Conservation (phyloP, 306 rosid species). For the Aeschynomene evenia region DNA sequence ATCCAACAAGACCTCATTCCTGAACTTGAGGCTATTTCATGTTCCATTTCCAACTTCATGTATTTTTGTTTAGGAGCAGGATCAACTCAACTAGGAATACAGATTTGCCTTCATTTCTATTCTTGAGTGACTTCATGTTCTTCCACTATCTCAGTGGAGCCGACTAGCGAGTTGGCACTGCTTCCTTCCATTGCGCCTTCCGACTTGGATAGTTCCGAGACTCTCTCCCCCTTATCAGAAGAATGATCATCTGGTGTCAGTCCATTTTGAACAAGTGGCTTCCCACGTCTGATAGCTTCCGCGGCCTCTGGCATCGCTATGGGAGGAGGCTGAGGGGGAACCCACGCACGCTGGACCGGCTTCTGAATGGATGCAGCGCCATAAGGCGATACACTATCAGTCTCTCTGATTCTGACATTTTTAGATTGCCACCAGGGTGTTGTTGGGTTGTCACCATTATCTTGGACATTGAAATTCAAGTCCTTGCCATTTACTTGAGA, state of each 20-base stretch:
- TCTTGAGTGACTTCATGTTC: constrained; percentile 19
- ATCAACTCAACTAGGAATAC: constrained; percentile 13
- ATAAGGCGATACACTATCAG: constrained; percentile 37
- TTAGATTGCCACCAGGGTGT: constrained; percentile 62
- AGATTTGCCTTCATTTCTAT: constrained; percentile 20
- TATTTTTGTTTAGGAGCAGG: background rate
- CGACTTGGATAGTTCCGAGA: constrained; percentile 51
- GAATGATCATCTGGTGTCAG: constrained; percentile 39
- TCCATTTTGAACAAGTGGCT: constrained; percentile 49
- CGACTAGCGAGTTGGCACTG: constrained; percentile 14
- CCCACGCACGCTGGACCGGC: constrained; percentile 62
- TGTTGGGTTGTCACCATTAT: constrained; percentile 42
- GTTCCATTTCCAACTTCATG: constrained; percentile 15
- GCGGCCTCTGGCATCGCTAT: constrained; percentile 79
- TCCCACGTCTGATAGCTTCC: constrained; percentile 78
- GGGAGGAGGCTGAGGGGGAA: constrained; percentile 89
- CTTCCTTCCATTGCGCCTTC: constrained; percentile 39
- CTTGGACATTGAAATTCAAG: constrained; percentile 40
- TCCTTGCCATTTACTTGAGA: constrained; percentile 47
- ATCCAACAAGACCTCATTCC: background rate
- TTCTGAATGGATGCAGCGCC: constrained; percentile 34
- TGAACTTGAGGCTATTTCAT: background rate
- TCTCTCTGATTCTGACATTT: constrained; percentile 51
- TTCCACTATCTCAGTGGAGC: constrained; percentile 47
- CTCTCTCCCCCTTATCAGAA: constrained; percentile 47